Evolutionary conservation across 116 monocot genomes (phyloP).

Genomic region (Cymodocea nodosa): DNA sequence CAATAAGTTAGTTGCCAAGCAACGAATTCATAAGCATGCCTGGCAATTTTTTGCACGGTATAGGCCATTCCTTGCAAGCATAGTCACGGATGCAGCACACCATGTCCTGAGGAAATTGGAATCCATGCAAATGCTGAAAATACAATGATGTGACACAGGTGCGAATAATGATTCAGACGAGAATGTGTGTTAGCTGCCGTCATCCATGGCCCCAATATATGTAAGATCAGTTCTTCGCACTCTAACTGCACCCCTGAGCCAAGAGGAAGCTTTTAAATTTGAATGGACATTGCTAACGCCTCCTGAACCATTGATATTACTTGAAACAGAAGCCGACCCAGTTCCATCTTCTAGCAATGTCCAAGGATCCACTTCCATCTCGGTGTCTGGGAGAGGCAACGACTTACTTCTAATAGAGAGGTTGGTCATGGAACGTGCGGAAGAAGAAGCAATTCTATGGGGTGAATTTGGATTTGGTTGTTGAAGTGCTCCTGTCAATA

Average conservation of each 20-base stretch:
- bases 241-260: slow-evolving; percentile 95
- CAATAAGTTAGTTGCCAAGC: background rate
- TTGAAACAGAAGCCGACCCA: slow-evolving; percentile 23
- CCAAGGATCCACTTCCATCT: slow-evolving; percentile 89
- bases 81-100: background rate
- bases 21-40: background rate
- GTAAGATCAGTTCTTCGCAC: slow-evolving; percentile 85
- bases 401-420: slow-evolving; percentile 34
- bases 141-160: background rate
- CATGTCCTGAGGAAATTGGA: background rate
- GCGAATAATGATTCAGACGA: slow-evolving; percentile 25
- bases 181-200: slow-evolving; percentile 56
- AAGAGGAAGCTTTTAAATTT: slow-evolving; percentile 81
- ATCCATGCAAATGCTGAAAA: background rate
- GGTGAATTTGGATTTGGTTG: slow-evolving; percentile 14
- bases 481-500: slow-evolving; percentile 14
- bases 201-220: slow-evolving; percentile 78
- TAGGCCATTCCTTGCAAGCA: background rate
- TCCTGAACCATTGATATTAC: slow-evolving; percentile 17
- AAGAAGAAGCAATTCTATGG: slow-evolving; percentile 16
- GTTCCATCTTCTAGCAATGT: slow-evolving; percentile 91
- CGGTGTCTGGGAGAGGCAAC: slow-evolving; percentile 29
- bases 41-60: background rate
- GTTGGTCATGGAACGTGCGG: slow-evolving; percentile 16
- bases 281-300: slow-evolving; percentile 46